Conservation (phyloP, 1,284 basidiomycete genomes). For the Anthracocystis walkeri region DNA sequence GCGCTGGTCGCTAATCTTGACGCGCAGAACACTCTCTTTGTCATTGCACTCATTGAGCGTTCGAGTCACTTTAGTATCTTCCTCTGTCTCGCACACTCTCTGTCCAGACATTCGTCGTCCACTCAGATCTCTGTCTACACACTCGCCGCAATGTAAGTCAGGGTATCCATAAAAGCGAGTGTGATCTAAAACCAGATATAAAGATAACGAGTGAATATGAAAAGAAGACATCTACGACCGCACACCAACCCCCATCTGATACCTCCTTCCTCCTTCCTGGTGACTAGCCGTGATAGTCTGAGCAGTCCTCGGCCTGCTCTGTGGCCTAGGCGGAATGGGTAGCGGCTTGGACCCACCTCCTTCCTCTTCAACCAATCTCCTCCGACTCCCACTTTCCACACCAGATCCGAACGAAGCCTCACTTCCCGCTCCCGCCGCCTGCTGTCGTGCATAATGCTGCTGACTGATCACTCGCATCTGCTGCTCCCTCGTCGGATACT, state of each 20-base stretch:
- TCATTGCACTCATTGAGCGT: no score
- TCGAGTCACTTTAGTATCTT: no score
- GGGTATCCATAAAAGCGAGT: conserved; percentile 3
- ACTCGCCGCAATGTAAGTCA: not conserved
- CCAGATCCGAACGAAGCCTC: conserved; percentile 4
- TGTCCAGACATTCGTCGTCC: no score
- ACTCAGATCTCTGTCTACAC: no score
- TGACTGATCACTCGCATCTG: conserved; percentile 19
- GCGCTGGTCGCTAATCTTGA: no score
- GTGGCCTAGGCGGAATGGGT: conserved; percentile 23
- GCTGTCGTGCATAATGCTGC: conserved; percentile 16
- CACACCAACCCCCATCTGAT: not conserved
- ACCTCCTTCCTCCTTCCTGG: no score
- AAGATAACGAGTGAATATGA: not conserved
- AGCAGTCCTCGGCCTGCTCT: conserved; percentile 29
- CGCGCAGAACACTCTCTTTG: no score
- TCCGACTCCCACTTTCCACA: not conserved
- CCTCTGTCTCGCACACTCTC: no score
- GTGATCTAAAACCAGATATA: not conserved
- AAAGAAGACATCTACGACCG: not conserved
- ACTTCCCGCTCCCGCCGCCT: conserved; percentile 1
- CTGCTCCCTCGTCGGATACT: conserved; percentile 30
- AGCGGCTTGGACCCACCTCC: conserved; percentile 9
- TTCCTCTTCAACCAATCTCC: not conserved
- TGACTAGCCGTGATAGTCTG: conserved; percentile 23